A percentile compares a stretch with the other conserved stretches of the same genome.
phyloP scores from a whole-genome alignment of 2,329 filamentous ascomycete species.

The Penicillium sp. region DNA sequence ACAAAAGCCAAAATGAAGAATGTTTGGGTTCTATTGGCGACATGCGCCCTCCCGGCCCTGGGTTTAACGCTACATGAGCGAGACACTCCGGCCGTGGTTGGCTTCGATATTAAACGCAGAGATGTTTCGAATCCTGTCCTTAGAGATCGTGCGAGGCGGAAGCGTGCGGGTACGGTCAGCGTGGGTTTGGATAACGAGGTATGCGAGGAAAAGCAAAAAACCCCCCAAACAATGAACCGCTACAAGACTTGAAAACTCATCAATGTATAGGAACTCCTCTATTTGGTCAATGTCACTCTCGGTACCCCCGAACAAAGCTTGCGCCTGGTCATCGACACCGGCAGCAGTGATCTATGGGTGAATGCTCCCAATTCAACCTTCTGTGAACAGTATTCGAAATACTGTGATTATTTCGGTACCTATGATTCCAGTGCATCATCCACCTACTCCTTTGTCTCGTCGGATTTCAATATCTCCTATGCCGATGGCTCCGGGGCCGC shows the following conservation, averaged over 20 bases:
- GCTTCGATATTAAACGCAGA: slow-evolving; percentile 53
- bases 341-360: slow-evolving; percentile 64
- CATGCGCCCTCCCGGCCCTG: slow-evolving; percentile 10
- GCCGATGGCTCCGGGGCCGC: slow-evolving; percentile 75
- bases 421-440: slow-evolving; percentile 64
- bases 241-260: not conserved
- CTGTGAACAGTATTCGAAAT: slow-evolving; percentile 43
- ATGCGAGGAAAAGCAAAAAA: not conserved
- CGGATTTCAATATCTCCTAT: slow-evolving; percentile 84
- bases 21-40: slow-evolving; percentile 18
- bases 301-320: slow-evolving; percentile 59
- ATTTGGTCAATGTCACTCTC: slow-evolving; percentile 59
- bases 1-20: slow-evolving; percentile 12
- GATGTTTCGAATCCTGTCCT: slow-evolving; percentile 47
- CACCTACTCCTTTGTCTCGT: slow-evolving; percentile 71
- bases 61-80: slow-evolving; percentile 33
- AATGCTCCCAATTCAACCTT: slow-evolving; percentile 53
- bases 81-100: slow-evolving; percentile 48
- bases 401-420: slow-evolving; percentile 52
- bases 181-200: slow-evolving; percentile 58
- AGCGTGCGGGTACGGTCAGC: slow-evolving; percentile 40
- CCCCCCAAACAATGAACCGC: not conserved
- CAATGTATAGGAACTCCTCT: slow-evolving; percentile 50
- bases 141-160: slow-evolving; percentile 49
- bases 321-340: slow-evolving; percentile 62